Conservation (phyloP, 2,329 filamentous ascomycete genomes). For the Fusarium acutatum region DNA sequence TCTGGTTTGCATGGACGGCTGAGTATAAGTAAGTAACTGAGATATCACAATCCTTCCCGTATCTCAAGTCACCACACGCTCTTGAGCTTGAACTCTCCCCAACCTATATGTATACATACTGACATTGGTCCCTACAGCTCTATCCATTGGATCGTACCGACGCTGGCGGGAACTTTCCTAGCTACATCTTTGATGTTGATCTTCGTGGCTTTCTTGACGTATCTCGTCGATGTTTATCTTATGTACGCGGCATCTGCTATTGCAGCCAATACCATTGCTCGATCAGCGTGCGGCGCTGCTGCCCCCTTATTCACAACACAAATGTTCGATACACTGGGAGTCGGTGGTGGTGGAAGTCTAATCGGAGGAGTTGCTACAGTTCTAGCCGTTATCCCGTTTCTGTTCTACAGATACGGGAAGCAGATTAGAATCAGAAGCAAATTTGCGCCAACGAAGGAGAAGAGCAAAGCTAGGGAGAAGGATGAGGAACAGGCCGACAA, state of each 20-base stretch:
- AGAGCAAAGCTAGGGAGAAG: not conserved
- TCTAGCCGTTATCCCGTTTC: conserved; percentile 23
- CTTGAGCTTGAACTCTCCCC: not conserved
- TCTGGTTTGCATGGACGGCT: conserved; percentile 37
- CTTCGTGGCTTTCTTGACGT: conserved; percentile 31
- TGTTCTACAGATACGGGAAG: conserved; percentile 34
- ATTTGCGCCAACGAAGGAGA: conserved; percentile 21
- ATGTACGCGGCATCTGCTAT: conserved; percentile 32
- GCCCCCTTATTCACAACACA: conserved; percentile 31
- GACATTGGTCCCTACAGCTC: not conserved
- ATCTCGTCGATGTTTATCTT: conserved; percentile 31
- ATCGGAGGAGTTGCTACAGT: conserved; percentile 27
- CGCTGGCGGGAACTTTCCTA: conserved; percentile 24
- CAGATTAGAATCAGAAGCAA: conserved; percentile 31
- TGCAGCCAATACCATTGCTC: conserved; percentile 27
- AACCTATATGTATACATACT: not conserved
- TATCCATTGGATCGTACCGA: conserved; percentile 32
- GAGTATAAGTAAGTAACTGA: conserved; percentile 12
- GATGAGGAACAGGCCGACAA: conserved; percentile 7
- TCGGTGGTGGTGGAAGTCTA: conserved; percentile 30
- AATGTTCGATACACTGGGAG: conserved; percentile 29
- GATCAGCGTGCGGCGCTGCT: conserved; percentile 32
- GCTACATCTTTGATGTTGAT: conserved; percentile 34
- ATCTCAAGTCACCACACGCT: too few relatives aligned
- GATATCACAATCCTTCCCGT: too few relatives aligned